Evolutionary conservation across 257 asterid species (phyloP).

Genomic region (Penstemon barbatus): DNA sequence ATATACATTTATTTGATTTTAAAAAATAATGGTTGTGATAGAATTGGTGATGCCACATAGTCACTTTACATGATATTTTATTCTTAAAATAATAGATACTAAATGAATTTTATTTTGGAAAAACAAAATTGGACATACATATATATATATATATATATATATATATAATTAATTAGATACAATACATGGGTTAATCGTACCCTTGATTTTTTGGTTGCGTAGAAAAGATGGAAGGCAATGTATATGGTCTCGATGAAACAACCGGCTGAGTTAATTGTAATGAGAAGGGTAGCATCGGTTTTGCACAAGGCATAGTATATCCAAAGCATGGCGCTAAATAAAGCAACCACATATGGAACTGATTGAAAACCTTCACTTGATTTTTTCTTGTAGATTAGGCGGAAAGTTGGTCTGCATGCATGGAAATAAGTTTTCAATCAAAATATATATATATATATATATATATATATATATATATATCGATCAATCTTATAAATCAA

Average conservation of each 20-base stretch:
- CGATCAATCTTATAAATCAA: too few species aligned
- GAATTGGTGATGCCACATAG: too few species aligned
- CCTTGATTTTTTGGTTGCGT: conserved; percentile 58
- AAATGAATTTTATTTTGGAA: too few species aligned
- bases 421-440: too few species aligned
- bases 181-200: conserved; percentile 25
- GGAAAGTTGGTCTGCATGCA: conserved; percentile 60
- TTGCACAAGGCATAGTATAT: conserved; percentile 73
- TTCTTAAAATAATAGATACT: too few species aligned
- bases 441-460: too few species aligned
- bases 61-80: too few species aligned
- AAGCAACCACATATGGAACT: conserved; percentile 62
- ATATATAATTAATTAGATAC: too few species aligned
- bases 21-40: too few species aligned
- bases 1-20: too few species aligned
- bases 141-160: neutral
- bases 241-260: conserved; percentile 58
- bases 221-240: conserved; percentile 45
- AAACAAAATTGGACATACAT: too few species aligned
- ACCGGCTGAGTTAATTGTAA: conserved; percentile 71
- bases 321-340: conserved; percentile 75
- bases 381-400: conserved; percentile 56
- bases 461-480: too few species aligned
- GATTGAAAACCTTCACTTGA: conserved; percentile 74
- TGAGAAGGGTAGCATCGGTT: conserved; percentile 42